A percentile compares a stretch with the other conserved stretches of the same genome.
phyloP scores from a whole-genome alignment of 768 basidiomycete genomes.

The Candolleomyces efflorescens region DNA sequence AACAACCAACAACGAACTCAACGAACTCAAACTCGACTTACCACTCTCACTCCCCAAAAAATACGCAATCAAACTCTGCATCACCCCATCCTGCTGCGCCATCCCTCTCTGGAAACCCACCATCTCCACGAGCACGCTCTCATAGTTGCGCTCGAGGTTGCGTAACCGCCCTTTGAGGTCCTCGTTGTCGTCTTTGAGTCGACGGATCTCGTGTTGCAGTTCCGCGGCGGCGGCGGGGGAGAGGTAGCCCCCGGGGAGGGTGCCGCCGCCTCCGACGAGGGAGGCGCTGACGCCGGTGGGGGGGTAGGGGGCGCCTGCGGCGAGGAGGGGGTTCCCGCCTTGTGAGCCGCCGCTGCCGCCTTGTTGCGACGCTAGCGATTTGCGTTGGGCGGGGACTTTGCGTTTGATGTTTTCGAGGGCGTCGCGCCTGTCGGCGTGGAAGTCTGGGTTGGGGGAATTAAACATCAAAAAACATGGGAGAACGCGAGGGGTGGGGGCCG shows the following conservation, averaged over 20 bases:
- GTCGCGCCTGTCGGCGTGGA: constrained; percentile 50
- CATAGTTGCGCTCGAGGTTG: constrained; percentile 34
- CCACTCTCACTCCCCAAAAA: constrained; percentile 66
- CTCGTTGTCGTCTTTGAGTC: constrained; percentile 28
- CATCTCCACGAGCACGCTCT: constrained; percentile 33
- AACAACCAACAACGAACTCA: background rate
- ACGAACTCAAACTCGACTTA: constrained; percentile 22
- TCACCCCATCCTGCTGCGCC: constrained; percentile 81
- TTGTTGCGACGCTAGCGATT: constrained; percentile 31
- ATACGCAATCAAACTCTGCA: constrained; percentile 79
- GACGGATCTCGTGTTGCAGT: constrained; percentile 20
- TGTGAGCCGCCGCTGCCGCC: constrained; percentile 6
- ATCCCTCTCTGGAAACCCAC: constrained; percentile 33
- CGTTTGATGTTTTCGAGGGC: constrained; percentile 58
- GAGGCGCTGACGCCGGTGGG: background rate
- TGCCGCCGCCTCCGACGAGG: constrained; percentile 17
- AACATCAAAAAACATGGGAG: constrained; percentile 48
- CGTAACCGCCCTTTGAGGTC: constrained; percentile 31
- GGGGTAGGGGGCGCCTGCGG: constrained; percentile 23
- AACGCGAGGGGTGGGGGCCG: background rate
- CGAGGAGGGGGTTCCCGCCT: constrained; percentile 6
- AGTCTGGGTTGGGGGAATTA: constrained; percentile 57
- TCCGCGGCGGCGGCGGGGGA: constrained; percentile 8
- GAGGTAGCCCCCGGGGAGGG: no score
- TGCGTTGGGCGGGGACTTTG: constrained; percentile 53